These are phyloP conservation scores for Marchantia paleacea DNA, from an alignment of 225 moss, liverwort and hornwort genomes.

Conservation along the genomic window DNA sequence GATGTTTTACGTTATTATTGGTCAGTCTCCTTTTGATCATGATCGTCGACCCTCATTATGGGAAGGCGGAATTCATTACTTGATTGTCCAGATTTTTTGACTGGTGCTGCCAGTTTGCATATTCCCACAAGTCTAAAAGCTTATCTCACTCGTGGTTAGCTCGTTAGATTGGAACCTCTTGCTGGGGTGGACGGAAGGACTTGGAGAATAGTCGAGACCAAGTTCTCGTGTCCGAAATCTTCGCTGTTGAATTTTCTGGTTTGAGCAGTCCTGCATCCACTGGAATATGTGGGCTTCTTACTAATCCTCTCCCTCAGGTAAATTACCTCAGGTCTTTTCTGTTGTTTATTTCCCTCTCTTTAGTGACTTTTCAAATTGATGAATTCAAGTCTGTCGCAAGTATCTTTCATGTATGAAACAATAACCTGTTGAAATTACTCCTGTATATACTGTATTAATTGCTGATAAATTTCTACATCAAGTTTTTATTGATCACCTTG, in stretches of 20 bases:
- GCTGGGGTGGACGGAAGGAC: slow-evolving; percentile 36
- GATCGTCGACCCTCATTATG: not conserved
- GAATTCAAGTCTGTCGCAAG: not conserved
- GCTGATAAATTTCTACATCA: not conserved
- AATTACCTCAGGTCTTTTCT: not conserved
- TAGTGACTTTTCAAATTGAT: not conserved
- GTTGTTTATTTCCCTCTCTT: not conserved
- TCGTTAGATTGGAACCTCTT: slow-evolving; percentile 33
- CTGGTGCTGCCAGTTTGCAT: not conserved
- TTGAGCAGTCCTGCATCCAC: slow-evolving; percentile 16
- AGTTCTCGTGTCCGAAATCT: slow-evolving; percentile 41
- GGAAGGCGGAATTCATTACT: too few species aligned
- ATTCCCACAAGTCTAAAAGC: not conserved
- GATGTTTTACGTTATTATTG: not conserved
- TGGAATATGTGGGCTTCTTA: slow-evolving; percentile 22
- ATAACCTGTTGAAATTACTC: not conserved
- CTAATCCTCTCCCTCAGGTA: slow-evolving; percentile 34
- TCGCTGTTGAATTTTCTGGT: slow-evolving; percentile 34
- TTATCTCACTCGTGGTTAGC: slow-evolving; percentile 14
- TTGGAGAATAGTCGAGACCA: slow-evolving; percentile 26
- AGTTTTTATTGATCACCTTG: not conserved
- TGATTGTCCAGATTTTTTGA: not conserved
- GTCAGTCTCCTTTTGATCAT: not conserved
- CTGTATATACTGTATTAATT: not conserved
- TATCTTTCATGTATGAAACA: not conserved